Percentiles rank a stretch among this genome's conserved stretches.
phyloP scores from a whole-genome alignment of 768 basidiomycete genomes.

The Paxillus ammoniavirescens region DNA sequence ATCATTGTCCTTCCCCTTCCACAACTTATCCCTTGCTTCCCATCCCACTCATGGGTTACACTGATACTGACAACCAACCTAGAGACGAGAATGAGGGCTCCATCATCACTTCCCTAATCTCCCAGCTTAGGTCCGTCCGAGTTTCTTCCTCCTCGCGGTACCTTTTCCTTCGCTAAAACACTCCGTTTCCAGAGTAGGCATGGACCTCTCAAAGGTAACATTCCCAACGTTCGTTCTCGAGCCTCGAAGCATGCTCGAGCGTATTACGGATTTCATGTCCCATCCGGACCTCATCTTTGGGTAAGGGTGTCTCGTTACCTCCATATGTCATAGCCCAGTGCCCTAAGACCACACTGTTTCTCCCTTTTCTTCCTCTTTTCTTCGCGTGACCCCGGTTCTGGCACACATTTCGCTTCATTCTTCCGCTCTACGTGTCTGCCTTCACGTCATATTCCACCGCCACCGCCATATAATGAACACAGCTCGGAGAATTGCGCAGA shows the following conservation, averaged over 20 bases:
- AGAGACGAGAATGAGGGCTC: conserved; percentile 95
- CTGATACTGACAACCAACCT: conserved; percentile 34
- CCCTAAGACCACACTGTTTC: conserved; percentile 19
- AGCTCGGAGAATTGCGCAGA: conserved; percentile 81
- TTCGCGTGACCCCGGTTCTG: background rate
- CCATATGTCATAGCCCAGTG: conserved; percentile 13
- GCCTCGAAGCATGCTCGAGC: conserved; percentile 95
- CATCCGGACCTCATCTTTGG: conserved; percentile 97
- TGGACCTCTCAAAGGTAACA: conserved; percentile 95
- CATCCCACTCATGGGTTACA: conserved; percentile 27
- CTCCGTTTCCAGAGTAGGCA: conserved; percentile 67
- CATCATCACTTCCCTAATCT: conserved; percentile 81
- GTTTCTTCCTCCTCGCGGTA: background rate
- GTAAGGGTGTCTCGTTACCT: conserved; percentile 43
- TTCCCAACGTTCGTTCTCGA: conserved; percentile 96
- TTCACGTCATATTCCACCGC: background rate
- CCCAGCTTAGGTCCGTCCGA: conserved; percentile 71
- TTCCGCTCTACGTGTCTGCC: background rate
- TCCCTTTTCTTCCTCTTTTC: background rate
- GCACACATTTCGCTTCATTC: background rate
- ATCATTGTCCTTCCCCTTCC: conserved; percentile 25
- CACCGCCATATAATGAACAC: conserved; percentile 10
- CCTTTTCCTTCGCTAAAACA: conserved; percentile 8
- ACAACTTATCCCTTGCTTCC: conserved; percentile 1
- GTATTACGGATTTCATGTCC: conserved; percentile 99